Evolutionary conservation across 352 stramenopile genomes (phyloP), one percentile per base, ranked within the genome.

Genomic region (Globisporangium viniferum): DNA sequence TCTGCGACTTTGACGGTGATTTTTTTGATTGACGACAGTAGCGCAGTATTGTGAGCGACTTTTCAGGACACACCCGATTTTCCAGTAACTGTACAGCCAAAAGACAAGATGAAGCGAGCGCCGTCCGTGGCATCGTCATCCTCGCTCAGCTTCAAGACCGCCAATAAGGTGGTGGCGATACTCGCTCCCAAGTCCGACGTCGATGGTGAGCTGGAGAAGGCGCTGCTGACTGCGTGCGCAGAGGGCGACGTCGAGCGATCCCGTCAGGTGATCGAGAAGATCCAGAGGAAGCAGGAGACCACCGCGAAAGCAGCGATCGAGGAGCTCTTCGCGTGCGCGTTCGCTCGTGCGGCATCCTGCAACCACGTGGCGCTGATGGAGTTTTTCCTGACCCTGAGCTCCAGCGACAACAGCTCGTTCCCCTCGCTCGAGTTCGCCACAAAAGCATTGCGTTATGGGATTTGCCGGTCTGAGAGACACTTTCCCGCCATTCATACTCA

Each of bases 391-490:
- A 12, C 33, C 22, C 20, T 64, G 4, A 9, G 44, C 36, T 44
- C 36, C 44, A 49, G 44, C 18, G 27, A 41, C 22, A 15, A 15
- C 12, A 44, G 12, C 7, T 6, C n/a, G 48, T 56, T 62, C 49
- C 48, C 41, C 15, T 41, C 33, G n/a, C 55, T 69, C 27, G 64
- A n/a, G 56, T 59, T 62, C 46, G 58, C n/a, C 10, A 14, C 12
- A 6, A n/a, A 2, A 7, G 46, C 31, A 20, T 22, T 83, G 63
- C 41, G 66, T 15, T 75, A 80, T 53, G 75, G 77, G 0, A 74
- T 84, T 22, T 84, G 78, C 58, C 67, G 76, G 2, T 67, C 36
- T 35, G 68, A 80, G 22, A 70, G 55, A 29, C 74, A 75, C 58
- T 86, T 84, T 33, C 72, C 72, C 29, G 67, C 48, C 5, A 54